Evolutionary conservation across 495 filamentous ascomycete genomes (phyloP).

Genomic region (Trichoderma parareesei): DNA sequence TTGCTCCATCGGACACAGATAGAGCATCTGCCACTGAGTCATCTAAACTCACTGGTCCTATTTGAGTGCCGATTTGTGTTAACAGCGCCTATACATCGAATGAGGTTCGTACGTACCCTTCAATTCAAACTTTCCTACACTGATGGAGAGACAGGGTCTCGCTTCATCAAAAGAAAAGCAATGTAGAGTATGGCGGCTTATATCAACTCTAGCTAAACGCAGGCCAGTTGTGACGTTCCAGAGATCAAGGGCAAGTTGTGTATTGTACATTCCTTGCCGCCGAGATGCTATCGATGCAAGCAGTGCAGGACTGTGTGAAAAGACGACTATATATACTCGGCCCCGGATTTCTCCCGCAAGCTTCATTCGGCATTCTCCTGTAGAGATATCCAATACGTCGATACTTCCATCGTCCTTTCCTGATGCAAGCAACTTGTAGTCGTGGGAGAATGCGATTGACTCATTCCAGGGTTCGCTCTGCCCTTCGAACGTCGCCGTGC

Average conservation of each 20-base stretch:
- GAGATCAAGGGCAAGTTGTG: background rate
- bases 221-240: background rate
- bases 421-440: background rate
- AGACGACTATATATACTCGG: background rate
- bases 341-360: background rate
- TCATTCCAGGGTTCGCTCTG: background rate
- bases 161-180: background rate
- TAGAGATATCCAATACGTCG: background rate
- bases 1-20: too few species aligned
- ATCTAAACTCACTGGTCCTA: background rate
- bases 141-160: background rate
- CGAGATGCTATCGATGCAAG: background rate
- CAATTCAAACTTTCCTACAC: background rate
- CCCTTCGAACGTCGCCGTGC: background rate
- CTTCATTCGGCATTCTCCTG: background rate
- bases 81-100: background rate
- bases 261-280: background rate
- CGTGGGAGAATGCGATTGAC: background rate
- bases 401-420: background rate
- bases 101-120: background rate
- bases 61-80: background rate
- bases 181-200: background rate
- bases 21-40: background rate
- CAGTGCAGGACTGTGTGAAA: background rate
- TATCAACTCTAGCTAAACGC: background rate